Percentiles rank a stretch among this genome's conserved stretches.
phyloP scores from a whole-genome alignment of 805 yeast genomes.

The Candida ortonii region DNA sequence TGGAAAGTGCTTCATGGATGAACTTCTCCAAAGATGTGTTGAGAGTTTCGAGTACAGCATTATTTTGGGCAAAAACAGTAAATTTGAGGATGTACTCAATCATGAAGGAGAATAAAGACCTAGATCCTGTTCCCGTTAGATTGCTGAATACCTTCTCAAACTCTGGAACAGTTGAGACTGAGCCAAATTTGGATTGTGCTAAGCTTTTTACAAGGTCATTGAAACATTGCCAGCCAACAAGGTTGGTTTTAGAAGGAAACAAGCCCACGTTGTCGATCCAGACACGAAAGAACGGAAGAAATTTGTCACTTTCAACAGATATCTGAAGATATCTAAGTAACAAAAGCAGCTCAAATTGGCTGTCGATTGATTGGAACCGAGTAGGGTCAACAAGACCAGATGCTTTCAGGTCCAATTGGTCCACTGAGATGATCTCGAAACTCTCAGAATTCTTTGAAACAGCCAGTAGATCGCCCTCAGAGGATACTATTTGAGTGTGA shows the following conservation, averaged over 20 bases:
- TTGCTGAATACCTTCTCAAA: slow-evolving; percentile 5
- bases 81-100: slow-evolving; percentile 21
- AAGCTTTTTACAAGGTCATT: slow-evolving; percentile 12
- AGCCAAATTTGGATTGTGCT: slow-evolving; percentile 1
- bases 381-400: no score
- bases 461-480: no score
- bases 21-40: slow-evolving; percentile 8
- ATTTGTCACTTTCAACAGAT: slow-evolving; percentile 8
- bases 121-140: slow-evolving; percentile 4
- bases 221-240: slow-evolving; percentile 25
- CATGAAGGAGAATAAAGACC: slow-evolving; percentile 8
- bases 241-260: slow-evolving; percentile 23
- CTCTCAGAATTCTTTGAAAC: not conserved
- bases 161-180: slow-evolving; percentile 7
- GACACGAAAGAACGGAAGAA: slow-evolving; percentile 9
- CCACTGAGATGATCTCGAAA: slow-evolving; percentile 1
- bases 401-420: not conserved
- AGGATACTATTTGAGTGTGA: no score
- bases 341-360: slow-evolving; percentile 7
- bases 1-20: slow-evolving; percentile 18
- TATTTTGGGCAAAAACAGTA: slow-evolving; percentile 10
- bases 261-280: slow-evolving; percentile 11
- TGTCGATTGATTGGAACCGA: no score
- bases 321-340: slow-evolving; percentile 10
- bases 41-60: slow-evolving; percentile 1